A percentile compares a stretch with the other conserved stretches of the same genome.
Conservation (phyloP, 2,329 filamentous ascomycete species). For the Venturia asperata region DNA sequence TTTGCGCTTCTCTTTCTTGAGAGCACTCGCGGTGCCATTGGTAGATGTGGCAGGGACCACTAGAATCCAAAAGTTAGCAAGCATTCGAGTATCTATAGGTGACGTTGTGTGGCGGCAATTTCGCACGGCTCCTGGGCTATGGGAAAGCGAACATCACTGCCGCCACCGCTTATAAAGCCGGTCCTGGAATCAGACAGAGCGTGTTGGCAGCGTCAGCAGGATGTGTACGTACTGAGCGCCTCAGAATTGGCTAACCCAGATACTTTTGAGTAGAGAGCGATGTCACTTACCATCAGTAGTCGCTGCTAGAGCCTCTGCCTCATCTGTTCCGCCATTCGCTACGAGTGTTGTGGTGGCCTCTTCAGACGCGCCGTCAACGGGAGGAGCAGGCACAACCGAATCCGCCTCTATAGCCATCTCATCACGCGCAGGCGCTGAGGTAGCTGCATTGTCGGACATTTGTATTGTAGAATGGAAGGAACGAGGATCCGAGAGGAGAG, state of each 20-base stretch:
- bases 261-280: neutral
- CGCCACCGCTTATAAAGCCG: neutral
- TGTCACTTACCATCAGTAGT: conserved; percentile 3
- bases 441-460: neutral
- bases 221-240: neutral
- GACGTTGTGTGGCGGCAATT: neutral
- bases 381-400: neutral
- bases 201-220: neutral
- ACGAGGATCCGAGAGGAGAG: neutral
- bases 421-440: neutral
- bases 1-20: conserved; percentile 58
- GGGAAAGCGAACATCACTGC: neutral
- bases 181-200: neutral
- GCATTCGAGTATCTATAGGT: neutral
- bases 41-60: conserved; percentile 6
- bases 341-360: conserved; percentile 2
- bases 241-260: neutral
- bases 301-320: neutral
- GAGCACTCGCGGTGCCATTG: conserved; percentile 22
- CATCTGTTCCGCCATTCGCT: neutral
- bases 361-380: conserved; percentile 2
- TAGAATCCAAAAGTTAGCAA: conserved; percentile 1
- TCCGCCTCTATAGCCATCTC: neutral
- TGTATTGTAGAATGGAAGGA: neutral
- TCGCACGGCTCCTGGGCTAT: too few species aligned